Evolutionary conservation across 75 land plant genomes (phyloP).

Genomic region (Pinus albicaulis): DNA sequence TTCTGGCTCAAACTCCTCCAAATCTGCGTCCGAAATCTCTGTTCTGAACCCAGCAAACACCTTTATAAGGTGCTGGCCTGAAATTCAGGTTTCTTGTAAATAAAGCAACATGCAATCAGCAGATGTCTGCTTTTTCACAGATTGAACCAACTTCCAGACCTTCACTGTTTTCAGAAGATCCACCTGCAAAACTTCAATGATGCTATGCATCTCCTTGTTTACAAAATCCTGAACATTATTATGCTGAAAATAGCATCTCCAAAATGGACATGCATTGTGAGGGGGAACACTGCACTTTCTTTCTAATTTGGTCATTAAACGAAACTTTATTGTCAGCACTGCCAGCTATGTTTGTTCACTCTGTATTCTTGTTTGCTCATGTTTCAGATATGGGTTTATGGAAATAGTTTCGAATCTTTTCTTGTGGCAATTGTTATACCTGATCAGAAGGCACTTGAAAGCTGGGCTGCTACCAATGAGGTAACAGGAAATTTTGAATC

Average conservation of each 20-base stretch:
- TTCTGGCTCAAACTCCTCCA: too few relatives aligned
- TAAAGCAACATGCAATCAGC: too few relatives aligned
- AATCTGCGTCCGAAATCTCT: too few relatives aligned
- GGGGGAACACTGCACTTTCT: background rate
- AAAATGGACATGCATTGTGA: too few relatives aligned
- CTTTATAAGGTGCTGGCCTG: too few relatives aligned
- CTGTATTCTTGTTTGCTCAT: background rate
- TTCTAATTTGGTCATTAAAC: background rate
- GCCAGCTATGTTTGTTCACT: background rate
- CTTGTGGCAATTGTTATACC: conserved; percentile 95
- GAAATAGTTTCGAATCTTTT: conserved; percentile 95
- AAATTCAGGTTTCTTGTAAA: too few relatives aligned
- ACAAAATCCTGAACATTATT: too few relatives aligned
- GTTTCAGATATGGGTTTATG: conserved; percentile 95
- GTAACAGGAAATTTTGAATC: conserved; percentile 47
- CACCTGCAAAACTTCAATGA: background rate
- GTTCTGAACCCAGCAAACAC: too few relatives aligned
- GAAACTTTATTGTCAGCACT: background rate
- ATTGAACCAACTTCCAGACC: too few relatives aligned
- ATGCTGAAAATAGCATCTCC: too few relatives aligned
- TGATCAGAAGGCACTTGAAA: conserved; percentile 60
- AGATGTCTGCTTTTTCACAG: too few relatives aligned
- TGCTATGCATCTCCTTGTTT: background rate
- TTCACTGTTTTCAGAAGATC: background rate
- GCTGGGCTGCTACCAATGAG: conserved; percentile 65